Percentiles rank a stretch among this genome's conserved stretches.
Evolutionary conservation across 768 basidiomycete species (phyloP).

Genomic region (Sutorius australiensis): DNA sequence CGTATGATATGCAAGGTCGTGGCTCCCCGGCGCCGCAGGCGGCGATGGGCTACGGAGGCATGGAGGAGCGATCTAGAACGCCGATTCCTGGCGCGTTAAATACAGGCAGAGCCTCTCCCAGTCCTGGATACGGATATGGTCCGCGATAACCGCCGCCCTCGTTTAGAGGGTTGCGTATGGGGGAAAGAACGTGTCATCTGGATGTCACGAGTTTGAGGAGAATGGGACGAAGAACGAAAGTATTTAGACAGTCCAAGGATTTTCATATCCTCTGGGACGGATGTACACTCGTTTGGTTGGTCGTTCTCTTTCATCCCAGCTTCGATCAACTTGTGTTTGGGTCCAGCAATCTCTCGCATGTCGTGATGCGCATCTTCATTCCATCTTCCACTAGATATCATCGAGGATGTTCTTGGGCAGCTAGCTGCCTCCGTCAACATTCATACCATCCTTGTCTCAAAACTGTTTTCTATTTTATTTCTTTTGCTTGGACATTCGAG

Average conservation of each 20-base stretch:
- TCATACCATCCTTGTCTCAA: constrained; percentile 9
- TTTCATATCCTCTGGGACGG: constrained; percentile 15
- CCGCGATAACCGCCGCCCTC: constrained; percentile 20
- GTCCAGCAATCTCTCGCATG: constrained; percentile 11
- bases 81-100: constrained; percentile 26
- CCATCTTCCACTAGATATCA: constrained; percentile 17
- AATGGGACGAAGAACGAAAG: constrained; percentile 9
- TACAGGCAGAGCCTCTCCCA: constrained; percentile 41
- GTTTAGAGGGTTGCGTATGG: not conserved
- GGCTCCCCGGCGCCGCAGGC: constrained; percentile 42
- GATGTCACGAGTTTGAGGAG: constrained; percentile 11
- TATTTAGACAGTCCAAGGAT: constrained; percentile 13
- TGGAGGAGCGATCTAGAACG: constrained; percentile 29
- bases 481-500: constrained; percentile 19
- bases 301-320: constrained; percentile 5
- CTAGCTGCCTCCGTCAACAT: constrained; percentile 15
- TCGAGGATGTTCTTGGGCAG: constrained; percentile 15
- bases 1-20: constrained; percentile 36
- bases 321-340: constrained; percentile 10
- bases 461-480: not conserved
- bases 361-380: constrained; percentile 17
- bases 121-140: constrained; percentile 43
- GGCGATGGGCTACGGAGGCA: constrained; percentile 34
- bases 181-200: not conserved
- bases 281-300: constrained; percentile 29